These are phyloP conservation scores for Plicaturopsis crispa DNA, from an alignment of 768 basidiomycete genomes.

Conservation along the genomic window DNA sequence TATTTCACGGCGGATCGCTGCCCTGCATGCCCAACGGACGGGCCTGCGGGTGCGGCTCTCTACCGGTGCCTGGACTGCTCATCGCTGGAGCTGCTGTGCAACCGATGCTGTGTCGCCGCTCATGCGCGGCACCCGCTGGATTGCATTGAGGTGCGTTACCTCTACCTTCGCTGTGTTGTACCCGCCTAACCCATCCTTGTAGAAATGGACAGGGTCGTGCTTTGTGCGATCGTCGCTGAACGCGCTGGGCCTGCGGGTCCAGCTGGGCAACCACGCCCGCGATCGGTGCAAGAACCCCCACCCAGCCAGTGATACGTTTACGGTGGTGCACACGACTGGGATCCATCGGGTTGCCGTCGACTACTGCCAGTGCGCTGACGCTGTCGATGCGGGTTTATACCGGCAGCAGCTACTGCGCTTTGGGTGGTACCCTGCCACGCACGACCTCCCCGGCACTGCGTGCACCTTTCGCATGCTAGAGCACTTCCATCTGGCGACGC, in stretches of 20 bases:
- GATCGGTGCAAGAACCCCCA: not conserved
- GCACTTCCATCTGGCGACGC: slow-evolving; percentile 7
- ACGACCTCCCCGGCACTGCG: slow-evolving; percentile 4
- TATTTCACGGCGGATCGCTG: not conserved
- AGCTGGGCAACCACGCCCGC: slow-evolving; percentile 6
- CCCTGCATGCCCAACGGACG: not conserved
- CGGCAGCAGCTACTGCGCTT: slow-evolving; percentile 6
- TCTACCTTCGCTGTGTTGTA: not conserved
- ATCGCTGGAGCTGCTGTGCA: not conserved
- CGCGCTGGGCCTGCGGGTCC: slow-evolving; percentile 6
- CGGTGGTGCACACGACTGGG: slow-evolving; percentile 5
- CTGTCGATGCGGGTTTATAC: not conserved
- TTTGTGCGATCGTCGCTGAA: slow-evolving; percentile 4
- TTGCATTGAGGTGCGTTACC: not conserved
- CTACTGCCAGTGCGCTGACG: slow-evolving; percentile 5
- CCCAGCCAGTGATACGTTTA: slow-evolving; percentile 1
- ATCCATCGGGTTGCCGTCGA: slow-evolving; percentile 7
- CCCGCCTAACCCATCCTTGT: not conserved
- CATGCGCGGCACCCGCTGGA: not conserved
- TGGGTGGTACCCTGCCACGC: slow-evolving; percentile 10
- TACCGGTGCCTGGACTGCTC: not conserved
- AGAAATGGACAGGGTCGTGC: not conserved
- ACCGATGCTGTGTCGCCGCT: not conserved
- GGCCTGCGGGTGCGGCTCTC: not conserved
- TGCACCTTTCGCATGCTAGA: slow-evolving; percentile 6